Evolutionary conservation across 2,329 filamentous ascomycete species (phyloP).

Genomic region (Fusarium sp.): DNA sequence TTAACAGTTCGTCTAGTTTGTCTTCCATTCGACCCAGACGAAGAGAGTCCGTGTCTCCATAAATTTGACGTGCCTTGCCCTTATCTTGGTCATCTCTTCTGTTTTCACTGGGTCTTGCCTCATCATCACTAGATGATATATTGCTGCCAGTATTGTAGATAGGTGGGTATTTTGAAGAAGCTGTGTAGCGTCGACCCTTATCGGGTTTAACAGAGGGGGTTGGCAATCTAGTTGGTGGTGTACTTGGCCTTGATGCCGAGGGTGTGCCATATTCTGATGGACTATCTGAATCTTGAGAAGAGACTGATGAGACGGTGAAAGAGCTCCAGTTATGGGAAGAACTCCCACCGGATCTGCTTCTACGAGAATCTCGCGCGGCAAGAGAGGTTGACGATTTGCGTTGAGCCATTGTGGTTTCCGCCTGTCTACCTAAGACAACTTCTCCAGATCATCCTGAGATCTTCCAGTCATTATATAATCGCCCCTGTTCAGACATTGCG

Average conservation of each 20-base stretch:
- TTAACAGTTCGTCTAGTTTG: too few species aligned
- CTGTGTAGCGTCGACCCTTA: too few species aligned
- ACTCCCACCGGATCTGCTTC: accelerated
- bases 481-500: neutral
- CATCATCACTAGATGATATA: neutral
- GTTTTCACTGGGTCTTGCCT: neutral
- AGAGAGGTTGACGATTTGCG: neutral
- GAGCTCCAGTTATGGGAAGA: accelerated
- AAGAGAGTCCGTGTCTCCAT: accelerated
- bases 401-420: neutral
- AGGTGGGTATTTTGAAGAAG: too few species aligned
- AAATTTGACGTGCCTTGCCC: neutral
- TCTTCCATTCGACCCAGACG: too few species aligned
- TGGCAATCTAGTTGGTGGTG: neutral
- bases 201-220: neutral
- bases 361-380: accelerated
- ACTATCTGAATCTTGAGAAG: neutral
- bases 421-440: too few species aligned
- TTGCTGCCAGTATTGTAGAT: neutral
- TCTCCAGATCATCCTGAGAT: neutral
- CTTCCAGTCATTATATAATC: neutral
- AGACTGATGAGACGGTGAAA: neutral
- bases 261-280: accelerated
- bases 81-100: neutral
- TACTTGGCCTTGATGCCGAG: neutral